Percentiles rank a stretch among this genome's conserved stretches.
These are phyloP conservation scores for Fraxinus americana DNA, from an alignment of 257 asterid species.

Conservation along the genomic window DNA sequence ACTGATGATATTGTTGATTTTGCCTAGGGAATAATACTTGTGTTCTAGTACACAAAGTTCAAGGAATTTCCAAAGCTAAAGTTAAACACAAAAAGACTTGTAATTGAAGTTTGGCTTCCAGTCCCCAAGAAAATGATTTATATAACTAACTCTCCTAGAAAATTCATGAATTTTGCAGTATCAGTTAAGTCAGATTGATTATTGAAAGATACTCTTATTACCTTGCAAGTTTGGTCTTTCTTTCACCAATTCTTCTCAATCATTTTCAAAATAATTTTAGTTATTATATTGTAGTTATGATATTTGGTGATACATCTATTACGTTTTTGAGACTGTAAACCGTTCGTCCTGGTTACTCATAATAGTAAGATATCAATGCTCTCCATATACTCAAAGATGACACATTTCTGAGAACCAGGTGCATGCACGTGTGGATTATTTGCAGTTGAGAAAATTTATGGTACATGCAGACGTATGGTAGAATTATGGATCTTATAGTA, in stretches of 20 bases:
- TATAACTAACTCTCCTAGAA: neutral
- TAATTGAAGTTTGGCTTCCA: conserved; percentile 15
- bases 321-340: neutral
- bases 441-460: conserved; percentile 4
- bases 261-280: neutral
- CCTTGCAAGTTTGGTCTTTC: neutral
- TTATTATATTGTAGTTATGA: neutral
- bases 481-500: conserved; percentile 1
- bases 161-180: neutral
- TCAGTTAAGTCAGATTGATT: neutral
- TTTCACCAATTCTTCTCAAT: neutral
- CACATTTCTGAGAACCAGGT: neutral
- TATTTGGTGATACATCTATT: neutral
- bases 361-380: neutral
- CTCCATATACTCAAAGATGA: neutral
- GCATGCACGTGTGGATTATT: neutral
- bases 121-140: neutral
- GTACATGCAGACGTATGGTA: neutral
- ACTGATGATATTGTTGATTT: conserved; percentile 7
- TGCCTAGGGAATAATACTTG: neutral
- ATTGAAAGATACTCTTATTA: neutral
- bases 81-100: conserved; percentile 6
- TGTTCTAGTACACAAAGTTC: neutral
- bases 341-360: neutral
- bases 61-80: neutral